These are phyloP conservation scores for Boletus tomentosulus DNA, from an alignment of 768 basidiomycete genomes.

Conservation along the genomic window DNA sequence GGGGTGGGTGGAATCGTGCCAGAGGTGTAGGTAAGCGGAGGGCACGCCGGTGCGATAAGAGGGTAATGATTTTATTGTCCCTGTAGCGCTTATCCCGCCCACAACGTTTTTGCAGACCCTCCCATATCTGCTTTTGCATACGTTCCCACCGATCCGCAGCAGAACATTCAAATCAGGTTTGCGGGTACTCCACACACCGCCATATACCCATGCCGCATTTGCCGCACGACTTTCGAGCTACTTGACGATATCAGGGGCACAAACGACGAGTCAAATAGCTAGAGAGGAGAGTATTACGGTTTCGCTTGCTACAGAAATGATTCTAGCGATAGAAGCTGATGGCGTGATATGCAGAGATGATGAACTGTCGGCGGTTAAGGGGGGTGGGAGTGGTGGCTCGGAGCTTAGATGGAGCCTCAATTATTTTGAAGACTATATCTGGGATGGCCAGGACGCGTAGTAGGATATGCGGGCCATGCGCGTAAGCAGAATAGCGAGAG, in stretches of 20 bases:
- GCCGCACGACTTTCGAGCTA: conserved; percentile 56
- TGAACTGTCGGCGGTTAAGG: conserved; percentile 30
- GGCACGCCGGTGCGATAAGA: background rate
- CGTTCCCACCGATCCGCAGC: conserved; percentile 60
- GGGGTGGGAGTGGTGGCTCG: conserved; percentile 45
- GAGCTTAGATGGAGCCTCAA: conserved; percentile 76
- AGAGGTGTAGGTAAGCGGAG: conserved; percentile 69
- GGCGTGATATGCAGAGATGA: conserved; percentile 80
- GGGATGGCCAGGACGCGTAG: conserved; percentile 57
- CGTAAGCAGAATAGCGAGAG: background rate
- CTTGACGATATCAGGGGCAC: conserved; percentile 46
- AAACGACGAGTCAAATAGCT: conserved; percentile 69
- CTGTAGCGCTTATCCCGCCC: conserved; percentile 84
- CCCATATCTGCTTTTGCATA: conserved; percentile 61
- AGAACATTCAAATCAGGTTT: conserved; percentile 73
- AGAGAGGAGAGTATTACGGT: conserved; percentile 66
- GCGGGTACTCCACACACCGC: conserved; percentile 79
- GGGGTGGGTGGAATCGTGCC: conserved; percentile 94
- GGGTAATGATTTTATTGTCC: background rate
- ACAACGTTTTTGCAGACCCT: conserved; percentile 76
- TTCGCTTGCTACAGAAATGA: conserved; percentile 73
- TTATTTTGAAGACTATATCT: conserved; percentile 60
- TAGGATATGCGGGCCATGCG: background rate
- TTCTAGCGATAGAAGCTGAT: conserved; percentile 65
- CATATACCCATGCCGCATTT: conserved; percentile 67